Percentiles rank a stretch among this genome's conserved stretches.
phyloP scores from a whole-genome alignment of 768 basidiomycete genomes.

The Tephrocybe sp. region DNA sequence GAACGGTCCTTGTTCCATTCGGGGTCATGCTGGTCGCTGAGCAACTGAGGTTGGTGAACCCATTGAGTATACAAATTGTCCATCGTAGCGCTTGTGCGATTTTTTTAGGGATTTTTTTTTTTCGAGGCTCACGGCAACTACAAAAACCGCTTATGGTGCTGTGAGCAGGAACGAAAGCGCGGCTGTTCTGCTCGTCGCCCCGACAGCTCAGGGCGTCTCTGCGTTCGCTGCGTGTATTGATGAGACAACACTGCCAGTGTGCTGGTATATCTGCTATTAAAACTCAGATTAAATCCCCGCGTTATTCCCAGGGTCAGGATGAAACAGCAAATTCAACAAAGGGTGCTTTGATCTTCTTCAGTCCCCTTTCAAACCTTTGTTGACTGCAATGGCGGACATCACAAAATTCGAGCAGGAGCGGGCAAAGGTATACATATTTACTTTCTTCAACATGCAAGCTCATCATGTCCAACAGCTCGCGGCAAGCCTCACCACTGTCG shows the following conservation, averaged over 20 bases:
- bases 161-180: conserved; percentile 20
- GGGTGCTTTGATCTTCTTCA: conserved; percentile 8
- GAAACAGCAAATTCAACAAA: conserved; percentile 18
- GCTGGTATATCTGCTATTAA: conserved; percentile 28
- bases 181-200: conserved; percentile 26
- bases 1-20: conserved; percentile 49
- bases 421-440: conserved; percentile 30
- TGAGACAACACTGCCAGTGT: conserved; percentile 8
- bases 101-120: conserved; percentile 31
- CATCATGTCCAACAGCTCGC: conserved; percentile 45
- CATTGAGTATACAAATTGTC: conserved; percentile 44
- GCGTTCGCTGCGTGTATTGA: conserved; percentile 16
- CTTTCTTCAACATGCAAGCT: conserved; percentile 9
- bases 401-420: conserved; percentile 31
- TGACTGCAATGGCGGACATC: conserved; percentile 24
- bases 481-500: conserved; percentile 52
- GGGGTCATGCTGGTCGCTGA: conserved; percentile 34
- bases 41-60: conserved; percentile 35
- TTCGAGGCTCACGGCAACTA: conserved; percentile 29
- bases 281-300: conserved; percentile 30
- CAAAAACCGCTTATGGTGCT: conserved; percentile 31
- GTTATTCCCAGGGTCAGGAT: conserved; percentile 37
- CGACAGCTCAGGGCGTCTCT: conserved; percentile 20
- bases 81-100: conserved; percentile 34
- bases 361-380: conserved; percentile 14